Base-by-base conservation (phyloP, 768 basidiomycete genomes). In the Tephrocybe sp. region DNA sequence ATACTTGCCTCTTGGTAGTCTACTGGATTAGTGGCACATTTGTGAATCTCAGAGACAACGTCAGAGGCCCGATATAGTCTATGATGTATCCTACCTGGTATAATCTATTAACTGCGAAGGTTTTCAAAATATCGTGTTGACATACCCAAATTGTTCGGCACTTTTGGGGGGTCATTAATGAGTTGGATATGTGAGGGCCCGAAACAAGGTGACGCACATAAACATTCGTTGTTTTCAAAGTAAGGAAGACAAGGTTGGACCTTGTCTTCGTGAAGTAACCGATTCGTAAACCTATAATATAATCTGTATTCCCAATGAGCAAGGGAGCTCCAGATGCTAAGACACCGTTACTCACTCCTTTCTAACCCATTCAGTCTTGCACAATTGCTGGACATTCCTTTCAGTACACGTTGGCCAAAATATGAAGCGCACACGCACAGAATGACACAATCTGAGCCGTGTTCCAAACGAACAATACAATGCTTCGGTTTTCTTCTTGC, bases 401-500 rank as follows among this genome's bases (percentile, higher is more conserved):
- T 50, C 26, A 42, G 7, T 46, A 13, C n/a, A n/a, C n/a, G n/a
- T n/a, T 37, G 36, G 34, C 2, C 9, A 21, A 22, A 27, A 16
- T 9, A 26, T 26, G 6, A 9, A 32, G 8, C 25, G 21, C 9
- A 21, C 4, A 52, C 64, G 35, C 36, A 70, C 71, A 30, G 57
- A 53, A 13, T 57, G 57, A 52, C 85, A 87, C 8, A 83, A 38
- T 30, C 78, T 69, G 21, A 76, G 49, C 22, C 72, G 66, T 2
- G 79, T 57, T 1, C 77, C 67, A 54, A 79, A 86, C 11, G 82
- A 83, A 1, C 47, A 46, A 54, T 74, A 82, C 60, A 71, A 65
- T 5, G 52, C 51, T 3, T 59, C 64, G 0, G 74, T 77, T 7
- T 44, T 13, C 42, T 64, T 63, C 12, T 50, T 41, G 57, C 86